phyloP scores from a whole-genome alignment of 2,329 filamentous ascomycete genomes.

The Penicillium crustosum region DNA sequence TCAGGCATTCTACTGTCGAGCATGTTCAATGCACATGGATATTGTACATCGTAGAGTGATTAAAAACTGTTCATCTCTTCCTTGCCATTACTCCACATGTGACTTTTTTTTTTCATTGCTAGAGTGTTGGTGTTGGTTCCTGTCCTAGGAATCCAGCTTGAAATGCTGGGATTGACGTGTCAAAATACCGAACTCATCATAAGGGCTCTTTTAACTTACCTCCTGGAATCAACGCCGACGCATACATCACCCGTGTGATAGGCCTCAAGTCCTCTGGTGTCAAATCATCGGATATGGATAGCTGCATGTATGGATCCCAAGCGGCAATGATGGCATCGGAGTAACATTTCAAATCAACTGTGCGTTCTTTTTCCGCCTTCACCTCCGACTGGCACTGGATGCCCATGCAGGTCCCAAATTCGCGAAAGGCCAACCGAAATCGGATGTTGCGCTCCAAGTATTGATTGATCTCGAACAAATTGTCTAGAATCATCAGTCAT shows the following conservation, averaged over 20 bases:
- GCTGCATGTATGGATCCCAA: conserved; percentile 44
- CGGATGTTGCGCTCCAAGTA: conserved; percentile 38
- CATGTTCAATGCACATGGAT: not conserved
- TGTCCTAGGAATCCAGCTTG: conserved; percentile 37
- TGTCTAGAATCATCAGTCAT: conserved; percentile 26
- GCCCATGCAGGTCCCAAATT: conserved; percentile 56
- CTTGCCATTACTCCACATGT: not conserved
- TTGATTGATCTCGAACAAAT: conserved; percentile 37
- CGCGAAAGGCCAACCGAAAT: conserved; percentile 53
- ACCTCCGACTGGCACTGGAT: conserved; percentile 43
- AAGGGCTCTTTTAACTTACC: conserved; percentile 42
- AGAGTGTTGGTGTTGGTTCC: conserved; percentile 23
- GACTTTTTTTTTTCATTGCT: not conserved
- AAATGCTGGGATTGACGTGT: conserved; percentile 32
- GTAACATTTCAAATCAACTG: conserved; percentile 32
- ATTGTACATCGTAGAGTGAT: not conserved
- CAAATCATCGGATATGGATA: conserved; percentile 31
- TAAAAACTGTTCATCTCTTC: no score
- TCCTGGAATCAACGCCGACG: conserved; percentile 55
- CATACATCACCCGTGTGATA: conserved; percentile 60
- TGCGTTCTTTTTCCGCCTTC: conserved; percentile 36
- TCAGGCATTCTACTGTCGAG: not conserved
- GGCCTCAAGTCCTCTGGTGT: conserved; percentile 50
- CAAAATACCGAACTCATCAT: not conserved
- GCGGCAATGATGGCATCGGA: conserved; percentile 38